A percentile compares a stretch with the other conserved stretches of the same genome.
Conservation (phyloP, 805 yeast species). For the Myxozyma nipponensis region DNA sequence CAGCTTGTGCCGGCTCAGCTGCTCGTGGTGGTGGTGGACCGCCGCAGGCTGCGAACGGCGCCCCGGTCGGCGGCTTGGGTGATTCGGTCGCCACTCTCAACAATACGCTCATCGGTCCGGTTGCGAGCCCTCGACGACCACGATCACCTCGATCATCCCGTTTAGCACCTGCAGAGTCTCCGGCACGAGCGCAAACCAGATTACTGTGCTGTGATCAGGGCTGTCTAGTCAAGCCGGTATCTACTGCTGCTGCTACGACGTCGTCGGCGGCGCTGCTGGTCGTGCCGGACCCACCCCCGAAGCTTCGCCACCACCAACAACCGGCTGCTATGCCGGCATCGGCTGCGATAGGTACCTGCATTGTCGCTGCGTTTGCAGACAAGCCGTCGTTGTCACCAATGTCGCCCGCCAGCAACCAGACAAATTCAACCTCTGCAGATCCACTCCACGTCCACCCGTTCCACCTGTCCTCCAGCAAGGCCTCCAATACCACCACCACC, state of each 20-base stretch:
- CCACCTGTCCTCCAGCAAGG: too few species aligned
- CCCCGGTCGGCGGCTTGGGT: too few species aligned
- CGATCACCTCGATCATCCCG: neutral
- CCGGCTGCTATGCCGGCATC: conserved; percentile 2
- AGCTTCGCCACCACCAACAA: neutral
- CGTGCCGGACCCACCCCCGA: neutral
- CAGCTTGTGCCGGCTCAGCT: too few species aligned
- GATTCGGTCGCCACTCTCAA: too few species aligned
- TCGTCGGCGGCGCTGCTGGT: too few species aligned
- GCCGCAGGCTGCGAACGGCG: too few species aligned
- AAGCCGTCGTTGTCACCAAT: conserved; percentile 1
- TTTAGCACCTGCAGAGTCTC: too few species aligned
- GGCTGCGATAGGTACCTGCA: conserved; percentile 12
- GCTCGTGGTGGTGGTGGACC: too few species aligned
- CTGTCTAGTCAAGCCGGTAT: neutral
- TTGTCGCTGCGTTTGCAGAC: conserved; percentile 8
- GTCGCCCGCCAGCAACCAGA: neutral
- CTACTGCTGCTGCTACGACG: neutral
- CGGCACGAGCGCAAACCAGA: neutral
- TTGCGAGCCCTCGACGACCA: neutral
- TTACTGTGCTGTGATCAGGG: conserved; percentile 1
- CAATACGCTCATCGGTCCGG: too few species aligned
- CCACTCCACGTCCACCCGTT: too few species aligned
- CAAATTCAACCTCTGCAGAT: neutral
- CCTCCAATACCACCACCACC: conserved; percentile 6